Evolutionary conservation across 108 stramenopile genomes (phyloP).

Genomic region (Aurantiochytrium sp.): DNA sequence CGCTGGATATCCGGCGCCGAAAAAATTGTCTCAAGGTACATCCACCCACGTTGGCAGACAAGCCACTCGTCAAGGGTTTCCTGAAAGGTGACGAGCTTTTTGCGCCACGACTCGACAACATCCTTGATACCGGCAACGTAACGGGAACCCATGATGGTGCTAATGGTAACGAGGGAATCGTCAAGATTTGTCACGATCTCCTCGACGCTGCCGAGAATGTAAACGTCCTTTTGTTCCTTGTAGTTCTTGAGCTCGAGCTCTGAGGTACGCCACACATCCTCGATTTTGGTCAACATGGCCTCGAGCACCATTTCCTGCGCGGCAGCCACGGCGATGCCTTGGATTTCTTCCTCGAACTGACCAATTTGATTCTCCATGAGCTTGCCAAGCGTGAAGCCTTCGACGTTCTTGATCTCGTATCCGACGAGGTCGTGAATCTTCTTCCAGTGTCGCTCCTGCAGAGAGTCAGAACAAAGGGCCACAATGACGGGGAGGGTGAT

Average conservation of each 20-base stretch:
- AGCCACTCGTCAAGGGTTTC: slow-evolving; percentile 66
- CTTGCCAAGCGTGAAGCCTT: slow-evolving; percentile 48
- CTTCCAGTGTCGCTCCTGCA: slow-evolving; percentile 56
- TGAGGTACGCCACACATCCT: slow-evolving; percentile 34
- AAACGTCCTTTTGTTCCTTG: slow-evolving; percentile 59
- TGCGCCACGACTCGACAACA: slow-evolving; percentile 52
- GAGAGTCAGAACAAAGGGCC: slow-evolving; percentile 40
- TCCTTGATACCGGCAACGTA: slow-evolving; percentile 53
- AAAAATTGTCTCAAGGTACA: slow-evolving; percentile 67
- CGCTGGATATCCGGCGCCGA: slow-evolving; percentile 58
- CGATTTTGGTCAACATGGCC: slow-evolving; percentile 57
- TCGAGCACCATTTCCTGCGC: slow-evolving; percentile 55
- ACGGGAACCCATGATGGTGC: slow-evolving; percentile 56
- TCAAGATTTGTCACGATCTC: slow-evolving; percentile 54
- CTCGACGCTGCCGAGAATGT: slow-evolving; percentile 56
- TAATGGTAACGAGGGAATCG: slow-evolving; percentile 62
- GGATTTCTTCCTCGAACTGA: slow-evolving; percentile 16
- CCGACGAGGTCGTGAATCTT: slow-evolving; percentile 52
- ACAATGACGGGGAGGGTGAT: slow-evolving; percentile 55
- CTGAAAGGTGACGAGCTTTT: slow-evolving; percentile 50
- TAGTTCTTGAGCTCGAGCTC: slow-evolving; percentile 49
- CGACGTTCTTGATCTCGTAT: slow-evolving; percentile 44
- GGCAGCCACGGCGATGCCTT: slow-evolving; percentile 46
- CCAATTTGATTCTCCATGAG: slow-evolving; percentile 46
- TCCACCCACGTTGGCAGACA: slow-evolving; percentile 48